Conservation (phyloP, 768 basidiomycete species). For the Boletus patriciae region DNA sequence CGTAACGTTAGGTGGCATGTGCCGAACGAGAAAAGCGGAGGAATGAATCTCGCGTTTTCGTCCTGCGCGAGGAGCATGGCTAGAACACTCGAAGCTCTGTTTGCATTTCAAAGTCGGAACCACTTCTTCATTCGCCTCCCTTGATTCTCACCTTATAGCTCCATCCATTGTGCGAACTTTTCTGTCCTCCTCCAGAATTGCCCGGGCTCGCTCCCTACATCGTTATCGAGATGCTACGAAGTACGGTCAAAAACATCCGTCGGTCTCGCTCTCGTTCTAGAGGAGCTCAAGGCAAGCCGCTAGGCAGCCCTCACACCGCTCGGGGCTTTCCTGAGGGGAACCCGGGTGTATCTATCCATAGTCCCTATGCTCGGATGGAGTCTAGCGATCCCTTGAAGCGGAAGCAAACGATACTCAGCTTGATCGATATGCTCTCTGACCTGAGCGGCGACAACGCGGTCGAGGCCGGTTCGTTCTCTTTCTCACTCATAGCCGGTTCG, state of each 20-base stretch:
- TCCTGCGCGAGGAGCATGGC: slow-evolving; percentile 37
- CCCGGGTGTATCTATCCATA: slow-evolving; percentile 25
- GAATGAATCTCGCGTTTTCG: slow-evolving; percentile 39
- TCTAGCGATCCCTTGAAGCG: slow-evolving; percentile 33
- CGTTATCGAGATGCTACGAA: slow-evolving; percentile 35
- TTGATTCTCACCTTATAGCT: slow-evolving; percentile 33
- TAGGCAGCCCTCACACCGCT: slow-evolving; percentile 22
- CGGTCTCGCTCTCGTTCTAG: slow-evolving; percentile 28
- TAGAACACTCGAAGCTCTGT: slow-evolving; percentile 35
- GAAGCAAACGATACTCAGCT: slow-evolving; percentile 47
- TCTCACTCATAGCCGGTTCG: background rate
- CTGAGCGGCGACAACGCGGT: slow-evolving; percentile 41
- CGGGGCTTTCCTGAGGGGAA: slow-evolving; percentile 31
- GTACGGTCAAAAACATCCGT: slow-evolving; percentile 31
- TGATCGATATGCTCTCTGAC: slow-evolving; percentile 49
- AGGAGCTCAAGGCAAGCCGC: slow-evolving; percentile 26
- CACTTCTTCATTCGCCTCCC: slow-evolving; percentile 26
- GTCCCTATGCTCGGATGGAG: slow-evolving; percentile 32
- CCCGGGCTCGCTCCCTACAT: slow-evolving; percentile 21
- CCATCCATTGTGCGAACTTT: slow-evolving; percentile 16
- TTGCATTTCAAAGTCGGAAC: slow-evolving; percentile 37
- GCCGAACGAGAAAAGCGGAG: slow-evolving; percentile 31
- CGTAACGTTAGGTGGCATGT: slow-evolving; percentile 34
- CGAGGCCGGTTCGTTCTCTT: slow-evolving; percentile 32
- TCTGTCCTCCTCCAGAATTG: slow-evolving; percentile 22